Evolutionary conservation across 306 rosid species (phyloP), one percentile per base, ranked within the genome.

Genomic region (Lathyrus aphaca): DNA sequence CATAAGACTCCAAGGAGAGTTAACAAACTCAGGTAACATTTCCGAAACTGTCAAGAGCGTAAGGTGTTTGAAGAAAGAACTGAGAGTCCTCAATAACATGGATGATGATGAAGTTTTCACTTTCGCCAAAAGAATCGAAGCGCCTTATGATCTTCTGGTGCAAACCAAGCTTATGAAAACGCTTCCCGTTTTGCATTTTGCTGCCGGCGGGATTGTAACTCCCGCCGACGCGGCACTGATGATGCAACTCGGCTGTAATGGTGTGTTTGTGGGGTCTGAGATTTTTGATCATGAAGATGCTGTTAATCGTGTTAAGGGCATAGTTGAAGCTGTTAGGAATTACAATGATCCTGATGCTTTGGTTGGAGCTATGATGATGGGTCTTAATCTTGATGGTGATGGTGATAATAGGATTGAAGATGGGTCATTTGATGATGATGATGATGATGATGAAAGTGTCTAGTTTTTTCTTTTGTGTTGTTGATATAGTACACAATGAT

Each of bases 221-320:
- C 94, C 97, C n/a, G 94, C 97, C 0, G 94, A 91, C 49, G 96
- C 82, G 19, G 93, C 91, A 10, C 37, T 91, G 77, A 76, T 91
- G 96, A 89, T 89, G 97, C 97, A 91, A 29, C 61, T 91, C 43
- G 97, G 97, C 0, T 89, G 97, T 66, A 90, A 89, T 14, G 97
- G 97, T 5, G 87, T 91, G 18, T 81, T 89, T 39, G 67, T 87
- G 14, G 91, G 85, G 48, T 72, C 79, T 3, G 91, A 87, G 58
- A 59, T 87, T 70, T 91, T 91, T 61, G 42, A 65, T 4, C 74
- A 77, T 18, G 30, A 74, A 3, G 83, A 91, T 74, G 87, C 88
- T 18, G 78, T 77, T 43, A 83, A 86, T 58, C 85, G 90, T 13
- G 82, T 89, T 12, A 75, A 83, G 19, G 87, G 87, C 11, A 84